phyloP scores from a whole-genome alignment of 768 basidiomycete species.

The Porpolomopsis calyptriformis region DNA sequence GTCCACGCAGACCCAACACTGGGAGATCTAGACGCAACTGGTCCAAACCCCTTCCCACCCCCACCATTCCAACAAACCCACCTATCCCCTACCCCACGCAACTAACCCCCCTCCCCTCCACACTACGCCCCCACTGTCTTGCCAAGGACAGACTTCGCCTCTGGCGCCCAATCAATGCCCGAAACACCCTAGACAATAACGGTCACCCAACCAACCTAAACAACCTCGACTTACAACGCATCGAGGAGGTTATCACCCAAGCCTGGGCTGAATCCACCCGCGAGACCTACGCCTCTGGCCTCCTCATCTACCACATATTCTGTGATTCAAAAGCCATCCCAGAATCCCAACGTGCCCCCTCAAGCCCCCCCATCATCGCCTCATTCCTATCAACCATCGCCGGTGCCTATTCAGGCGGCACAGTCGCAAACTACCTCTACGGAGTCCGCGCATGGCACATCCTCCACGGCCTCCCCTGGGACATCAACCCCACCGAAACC shows the following conservation, averaged over 20 bases:
- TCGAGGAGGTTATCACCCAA: conserved; percentile 15
- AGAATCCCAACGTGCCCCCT: conserved; percentile 24
- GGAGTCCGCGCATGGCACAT: conserved; percentile 38
- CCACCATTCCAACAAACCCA: conserved; percentile 6
- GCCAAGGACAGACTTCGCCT: conserved; percentile 16
- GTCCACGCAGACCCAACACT: not conserved
- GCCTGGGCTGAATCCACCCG: conserved; percentile 23
- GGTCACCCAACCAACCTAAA: conserved; percentile 7
- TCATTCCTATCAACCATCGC: conserved; percentile 22
- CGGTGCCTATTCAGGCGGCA: conserved; percentile 22
- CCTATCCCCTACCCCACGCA: conserved; percentile 5
- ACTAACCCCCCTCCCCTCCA: conserved; percentile 12
- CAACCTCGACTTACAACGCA: conserved; percentile 14
- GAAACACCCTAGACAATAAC: not conserved
- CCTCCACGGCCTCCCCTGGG: conserved; percentile 28
- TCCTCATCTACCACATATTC: conserved; percentile 29
- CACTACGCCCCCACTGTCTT: conserved; percentile 17
- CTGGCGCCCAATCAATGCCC: conserved; percentile 16
- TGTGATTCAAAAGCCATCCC: conserved; percentile 24
- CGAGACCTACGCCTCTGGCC: conserved; percentile 27
- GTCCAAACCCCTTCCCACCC: too few species aligned
- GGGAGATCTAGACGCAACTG: too few species aligned
- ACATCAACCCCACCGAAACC: conserved; percentile 16
- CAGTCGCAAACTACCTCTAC: conserved; percentile 28
- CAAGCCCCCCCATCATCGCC: conserved; percentile 14